Evolutionary conservation across 371 early-diverging fungal genomes (phyloP), one percentile per base, ranked within the genome.

Genomic region (Rhizopus arrhizus): DNA sequence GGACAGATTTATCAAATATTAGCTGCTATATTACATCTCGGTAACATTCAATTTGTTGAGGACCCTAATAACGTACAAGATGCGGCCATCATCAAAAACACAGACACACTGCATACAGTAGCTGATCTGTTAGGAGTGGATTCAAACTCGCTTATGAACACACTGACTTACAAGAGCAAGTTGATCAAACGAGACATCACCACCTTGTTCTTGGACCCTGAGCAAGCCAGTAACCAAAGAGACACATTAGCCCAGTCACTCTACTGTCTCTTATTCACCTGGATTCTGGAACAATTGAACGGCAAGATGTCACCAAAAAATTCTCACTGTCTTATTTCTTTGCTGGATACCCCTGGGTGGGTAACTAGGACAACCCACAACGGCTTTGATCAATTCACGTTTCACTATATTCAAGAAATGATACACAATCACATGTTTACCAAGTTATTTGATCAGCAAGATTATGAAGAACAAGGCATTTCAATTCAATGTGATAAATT

Each of bases 261-360:
- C 12, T 95, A 95, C 69, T 83, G 83, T 15, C 79, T 93, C 6
- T 66, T 95, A 16, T 89, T 93, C 68, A 80, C 85, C 16, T 96
- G 95, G 91, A 61, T 97, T 28, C 80, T 92, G 12, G 96, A 94
- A 65, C 89, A 89, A 61, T 82, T 94, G 65, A 96, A 96, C 74
- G 68, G 77, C 5, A 84, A 87, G 11, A 73, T 95, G 34, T 74
- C 82, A 54, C 77, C 76, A n/a, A 80, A 84, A 33, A 84, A 85
- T 4, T 67, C 82, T 28, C 77, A 82, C 45, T 85, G 90, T 64
- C 84, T 88, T 54, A 81, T 93, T 33, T 84, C 85, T 5, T 62
- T 91, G 5, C 64, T 91, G 48, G 90, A 91, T 59, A 74, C 84
- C 53, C 81, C 85, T 13, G 90, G 90, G 1, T 67, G 67, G 67